Conservation (phyloP, 305 asterid species). For the Caryopteris hybrid region DNA sequence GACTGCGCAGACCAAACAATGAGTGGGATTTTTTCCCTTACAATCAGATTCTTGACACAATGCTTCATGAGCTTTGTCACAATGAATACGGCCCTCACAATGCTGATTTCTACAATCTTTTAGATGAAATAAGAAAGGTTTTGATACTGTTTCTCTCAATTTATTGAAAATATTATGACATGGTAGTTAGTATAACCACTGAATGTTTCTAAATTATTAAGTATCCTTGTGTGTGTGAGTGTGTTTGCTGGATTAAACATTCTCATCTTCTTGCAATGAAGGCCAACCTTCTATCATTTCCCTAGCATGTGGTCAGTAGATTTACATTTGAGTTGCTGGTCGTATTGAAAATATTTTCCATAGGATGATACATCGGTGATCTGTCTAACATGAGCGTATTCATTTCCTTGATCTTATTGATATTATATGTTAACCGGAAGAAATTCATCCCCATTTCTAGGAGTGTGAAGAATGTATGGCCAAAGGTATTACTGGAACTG, state of each 20-base stretch:
- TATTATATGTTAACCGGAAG: not conserved
- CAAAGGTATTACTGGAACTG: constrained; percentile 65
- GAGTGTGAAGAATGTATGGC: constrained; percentile 76
- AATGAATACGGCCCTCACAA: constrained; percentile 72
- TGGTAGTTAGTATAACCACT: not conserved
- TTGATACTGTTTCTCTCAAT: not conserved
- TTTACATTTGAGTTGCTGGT: not conserved
- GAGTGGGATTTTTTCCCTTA: constrained; percentile 77
- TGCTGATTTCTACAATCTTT: constrained; percentile 76
- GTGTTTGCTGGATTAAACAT: not conserved
- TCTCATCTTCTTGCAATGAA: not conserved
- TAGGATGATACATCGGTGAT: not conserved
- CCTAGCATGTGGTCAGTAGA: not conserved
- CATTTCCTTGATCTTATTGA: constrained; percentile 3
- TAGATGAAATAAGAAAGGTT: constrained; percentile 79
- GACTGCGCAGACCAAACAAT: constrained; percentile 71
- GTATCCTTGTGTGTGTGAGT: not conserved
- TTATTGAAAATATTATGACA: not conserved
- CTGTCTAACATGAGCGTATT: not conserved
- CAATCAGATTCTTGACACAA: constrained; percentile 64
- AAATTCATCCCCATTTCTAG: constrained; percentile 26
- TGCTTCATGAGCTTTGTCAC: constrained; percentile 98
- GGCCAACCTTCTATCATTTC: not conserved
- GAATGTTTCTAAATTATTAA: not conserved
- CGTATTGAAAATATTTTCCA: not conserved